Evolutionary conservation across 208 protist species (phyloP).

Genomic region (Trypanosoma scelopori): DNA sequence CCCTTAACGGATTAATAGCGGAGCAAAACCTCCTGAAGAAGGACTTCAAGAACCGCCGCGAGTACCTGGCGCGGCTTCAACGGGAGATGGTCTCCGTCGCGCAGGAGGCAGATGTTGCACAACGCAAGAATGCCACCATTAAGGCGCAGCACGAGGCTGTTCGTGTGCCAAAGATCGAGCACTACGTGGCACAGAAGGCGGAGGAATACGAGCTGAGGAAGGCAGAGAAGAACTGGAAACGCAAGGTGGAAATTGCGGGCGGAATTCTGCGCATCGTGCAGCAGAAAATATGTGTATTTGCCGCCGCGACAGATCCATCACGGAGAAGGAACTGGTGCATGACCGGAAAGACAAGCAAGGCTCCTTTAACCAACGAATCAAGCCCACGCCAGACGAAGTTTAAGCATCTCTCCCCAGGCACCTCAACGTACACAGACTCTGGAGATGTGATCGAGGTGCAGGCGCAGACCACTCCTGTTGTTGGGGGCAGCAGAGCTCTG

Average conservation of each 20-base stretch:
- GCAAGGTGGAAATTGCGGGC: slow-evolving; percentile 93
- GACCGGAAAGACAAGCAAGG: slow-evolving; percentile 2
- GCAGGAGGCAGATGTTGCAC: slow-evolving; percentile 62
- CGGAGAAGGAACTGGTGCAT: slow-evolving; percentile 24
- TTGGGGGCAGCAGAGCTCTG: slow-evolving; percentile 28
- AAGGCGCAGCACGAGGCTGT: slow-evolving; percentile 85
- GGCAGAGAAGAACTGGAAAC: slow-evolving; percentile 82
- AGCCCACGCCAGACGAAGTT: neutral
- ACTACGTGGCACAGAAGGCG: slow-evolving; percentile 94
- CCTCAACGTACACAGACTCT: slow-evolving; percentile 2
- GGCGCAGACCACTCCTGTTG: slow-evolving; percentile 2
- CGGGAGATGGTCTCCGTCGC: slow-evolving; percentile 67
- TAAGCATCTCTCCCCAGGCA: neutral
- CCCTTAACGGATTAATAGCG: slow-evolving; percentile 76
- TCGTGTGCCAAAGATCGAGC: slow-evolving; percentile 92
- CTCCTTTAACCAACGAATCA: neutral
- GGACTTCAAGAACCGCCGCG: slow-evolving; percentile 79
- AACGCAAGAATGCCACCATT: slow-evolving; percentile 71
- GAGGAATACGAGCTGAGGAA: slow-evolving; percentile 90
- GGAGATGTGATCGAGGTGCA: slow-evolving; percentile 11
- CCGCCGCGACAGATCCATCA: slow-evolving; percentile 10
- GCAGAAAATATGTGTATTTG: slow-evolving; percentile 53
- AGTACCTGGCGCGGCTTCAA: slow-evolving; percentile 67
- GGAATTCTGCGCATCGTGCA: slow-evolving; percentile 66
- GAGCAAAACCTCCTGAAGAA: slow-evolving; percentile 86